phyloP scores from a whole-genome alignment of 202 grass and related monocot genomes.

The Bolboschoenoplectus hybrid region DNA sequence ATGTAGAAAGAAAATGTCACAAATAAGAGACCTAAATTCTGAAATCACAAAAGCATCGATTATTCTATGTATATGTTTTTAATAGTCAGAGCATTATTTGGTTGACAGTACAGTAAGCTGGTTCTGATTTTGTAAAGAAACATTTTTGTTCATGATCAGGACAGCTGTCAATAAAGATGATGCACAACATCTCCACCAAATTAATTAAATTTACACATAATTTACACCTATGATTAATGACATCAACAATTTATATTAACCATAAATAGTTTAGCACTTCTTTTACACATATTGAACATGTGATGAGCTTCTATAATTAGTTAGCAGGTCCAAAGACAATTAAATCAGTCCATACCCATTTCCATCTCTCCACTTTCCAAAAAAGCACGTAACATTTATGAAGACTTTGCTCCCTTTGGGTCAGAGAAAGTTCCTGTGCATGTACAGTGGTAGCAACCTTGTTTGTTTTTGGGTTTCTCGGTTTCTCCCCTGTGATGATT shows the following conservation, averaged over 20 bases:
- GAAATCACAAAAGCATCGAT: neutral
- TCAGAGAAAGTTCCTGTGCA: neutral
- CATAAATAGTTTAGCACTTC: neutral
- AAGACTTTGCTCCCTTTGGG: conserved; percentile 3
- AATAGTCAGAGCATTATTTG: neutral
- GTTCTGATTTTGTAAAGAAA: neutral
- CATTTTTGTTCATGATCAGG: neutral
- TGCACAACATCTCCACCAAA: neutral
- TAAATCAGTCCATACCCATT: neutral
- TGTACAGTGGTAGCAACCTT: conserved; percentile 21
- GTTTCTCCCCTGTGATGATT: conserved; percentile 38
- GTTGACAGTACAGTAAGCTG: neutral
- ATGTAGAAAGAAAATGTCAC: neutral
- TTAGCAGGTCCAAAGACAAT: neutral
- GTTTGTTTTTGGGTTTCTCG: neutral
- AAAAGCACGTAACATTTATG: neutral
- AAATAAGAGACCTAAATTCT: conserved; percentile 5
- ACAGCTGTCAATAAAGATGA: neutral
- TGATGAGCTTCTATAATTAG: neutral
- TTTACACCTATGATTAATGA: neutral
- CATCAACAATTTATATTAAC: neutral
- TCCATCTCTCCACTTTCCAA: neutral
- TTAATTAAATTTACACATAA: neutral
- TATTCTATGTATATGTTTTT: neutral
- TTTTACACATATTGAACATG: neutral